These are phyloP conservation scores for Penicillium sp. DNA, from an alignment of 2,329 filamentous ascomycete genomes.

Conservation along the genomic window DNA sequence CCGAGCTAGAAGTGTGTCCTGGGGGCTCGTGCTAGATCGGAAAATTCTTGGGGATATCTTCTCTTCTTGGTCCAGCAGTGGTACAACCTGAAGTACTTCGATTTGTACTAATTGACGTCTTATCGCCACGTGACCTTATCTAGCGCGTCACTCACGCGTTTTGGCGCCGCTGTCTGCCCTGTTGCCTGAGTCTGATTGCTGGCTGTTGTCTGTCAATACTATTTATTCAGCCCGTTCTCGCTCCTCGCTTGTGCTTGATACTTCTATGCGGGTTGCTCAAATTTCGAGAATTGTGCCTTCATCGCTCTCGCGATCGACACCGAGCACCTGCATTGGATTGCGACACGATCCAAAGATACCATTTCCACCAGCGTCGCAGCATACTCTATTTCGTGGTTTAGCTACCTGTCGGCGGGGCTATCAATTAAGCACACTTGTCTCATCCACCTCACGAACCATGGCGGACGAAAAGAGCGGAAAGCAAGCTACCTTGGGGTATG, in stretches of 20 bases:
- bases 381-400: neutral
- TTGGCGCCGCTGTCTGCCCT: slow-evolving; percentile 3
- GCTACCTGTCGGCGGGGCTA: neutral
- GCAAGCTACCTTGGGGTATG: slow-evolving; percentile 88
- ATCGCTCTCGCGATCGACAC: slow-evolving; percentile 18
- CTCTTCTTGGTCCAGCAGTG: no score
- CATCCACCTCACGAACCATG: slow-evolving; percentile 22
- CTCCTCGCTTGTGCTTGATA: neutral
- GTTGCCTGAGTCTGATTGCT: slow-evolving; percentile 3
- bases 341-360: neutral
- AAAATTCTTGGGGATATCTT: no score
- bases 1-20: no score
- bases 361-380: neutral
- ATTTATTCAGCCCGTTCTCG: neutral
- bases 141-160: slow-evolving; percentile 9
- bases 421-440: neutral
- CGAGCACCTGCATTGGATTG: slow-evolving; percentile 1
- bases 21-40: no score
- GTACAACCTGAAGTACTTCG: no score
- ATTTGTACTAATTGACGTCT: neutral
- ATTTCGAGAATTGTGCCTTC: slow-evolving; percentile 13
- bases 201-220: neutral
- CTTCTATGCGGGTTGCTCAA: slow-evolving; percentile 19
- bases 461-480: slow-evolving; percentile 49
- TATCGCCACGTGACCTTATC: neutral